Evolutionary conservation across 331 rosid genomes (phyloP).

Genomic region (Rhamnella rubrinervis): DNA sequence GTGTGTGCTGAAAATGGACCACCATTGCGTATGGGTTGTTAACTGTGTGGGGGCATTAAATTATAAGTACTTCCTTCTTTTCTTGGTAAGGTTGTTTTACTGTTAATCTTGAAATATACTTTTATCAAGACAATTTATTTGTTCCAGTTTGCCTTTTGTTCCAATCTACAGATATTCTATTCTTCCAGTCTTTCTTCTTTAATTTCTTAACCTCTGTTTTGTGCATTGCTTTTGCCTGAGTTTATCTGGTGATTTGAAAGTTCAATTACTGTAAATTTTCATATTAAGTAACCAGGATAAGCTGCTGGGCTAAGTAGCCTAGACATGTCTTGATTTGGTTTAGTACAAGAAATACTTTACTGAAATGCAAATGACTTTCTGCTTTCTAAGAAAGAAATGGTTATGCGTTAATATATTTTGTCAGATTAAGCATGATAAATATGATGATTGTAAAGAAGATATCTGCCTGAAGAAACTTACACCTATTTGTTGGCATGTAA

Average conservation of each 20-base stretch:
- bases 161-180: too few relatives aligned
- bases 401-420: neutral
- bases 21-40: slow-evolving; percentile 99
- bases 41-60: slow-evolving; percentile 96
- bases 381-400: neutral
- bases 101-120: slow-evolving; percentile 5
- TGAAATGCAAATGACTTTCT: neutral
- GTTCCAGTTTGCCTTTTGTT: neutral
- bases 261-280: too few relatives aligned
- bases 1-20: slow-evolving; percentile 98
- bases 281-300: too few relatives aligned
- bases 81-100: slow-evolving; percentile 66
- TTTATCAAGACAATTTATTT: neutral
- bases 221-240: neutral
- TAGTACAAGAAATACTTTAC: neutral
- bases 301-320: too few relatives aligned
- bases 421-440: neutral
- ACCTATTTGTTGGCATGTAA: neutral
- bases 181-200: too few relatives aligned
- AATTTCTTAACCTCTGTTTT: neutral
- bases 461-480: neutral
- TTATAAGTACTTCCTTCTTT: slow-evolving; percentile 90
- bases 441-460: neutral
- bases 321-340: neutral
- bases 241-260: too few relatives aligned